Conservation (phyloP, 2,329 filamentous ascomycete genomes). For the Aciculosporium take region DNA sequence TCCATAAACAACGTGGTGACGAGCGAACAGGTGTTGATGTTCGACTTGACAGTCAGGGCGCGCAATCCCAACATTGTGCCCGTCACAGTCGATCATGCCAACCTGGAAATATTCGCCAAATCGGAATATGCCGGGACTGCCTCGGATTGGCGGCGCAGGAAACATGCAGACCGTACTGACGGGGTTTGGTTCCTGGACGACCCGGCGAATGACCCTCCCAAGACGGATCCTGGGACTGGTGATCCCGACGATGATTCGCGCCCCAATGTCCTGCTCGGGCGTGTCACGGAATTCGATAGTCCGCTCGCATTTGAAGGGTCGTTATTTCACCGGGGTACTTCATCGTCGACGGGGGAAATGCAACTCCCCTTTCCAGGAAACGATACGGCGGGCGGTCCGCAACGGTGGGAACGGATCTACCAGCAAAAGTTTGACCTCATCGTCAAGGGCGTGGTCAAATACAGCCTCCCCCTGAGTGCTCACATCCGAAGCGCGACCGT, state of each 20-base stretch:
- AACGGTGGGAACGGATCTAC: constrained; percentile 80
- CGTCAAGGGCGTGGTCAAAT: constrained; percentile 79
- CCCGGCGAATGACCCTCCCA: constrained; percentile 24
- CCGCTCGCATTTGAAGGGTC: constrained; percentile 80
- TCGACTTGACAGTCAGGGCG: constrained; percentile 77
- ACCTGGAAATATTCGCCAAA: constrained; percentile 88
- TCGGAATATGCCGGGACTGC: constrained; percentile 72
- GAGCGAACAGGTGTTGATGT: constrained; percentile 87
- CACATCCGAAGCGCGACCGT: constrained; percentile 45
- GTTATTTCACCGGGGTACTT: constrained; percentile 61
- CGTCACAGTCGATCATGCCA: constrained; percentile 71
- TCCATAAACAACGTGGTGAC: constrained; percentile 82
- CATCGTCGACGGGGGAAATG: constrained; percentile 67
- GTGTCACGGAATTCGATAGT: constrained; percentile 75
- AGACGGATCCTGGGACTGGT: constrained; percentile 16
- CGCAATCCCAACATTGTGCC: constrained; percentile 88
- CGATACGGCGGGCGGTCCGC: constrained; percentile 68
- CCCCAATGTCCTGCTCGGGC: constrained; percentile 84
- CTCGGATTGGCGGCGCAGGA: constrained; percentile 47
- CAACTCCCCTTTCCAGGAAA: constrained; percentile 76
- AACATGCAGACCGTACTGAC: constrained; percentile 17
- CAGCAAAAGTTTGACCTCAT: constrained; percentile 90
- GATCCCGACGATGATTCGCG: constrained; percentile 48
- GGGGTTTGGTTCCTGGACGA: constrained; percentile 18
- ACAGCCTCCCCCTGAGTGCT: constrained; percentile 50